These are phyloP conservation scores for Babesia caballi DNA, from an alignment of 169 alveolate species.

Conservation along the genomic window DNA sequence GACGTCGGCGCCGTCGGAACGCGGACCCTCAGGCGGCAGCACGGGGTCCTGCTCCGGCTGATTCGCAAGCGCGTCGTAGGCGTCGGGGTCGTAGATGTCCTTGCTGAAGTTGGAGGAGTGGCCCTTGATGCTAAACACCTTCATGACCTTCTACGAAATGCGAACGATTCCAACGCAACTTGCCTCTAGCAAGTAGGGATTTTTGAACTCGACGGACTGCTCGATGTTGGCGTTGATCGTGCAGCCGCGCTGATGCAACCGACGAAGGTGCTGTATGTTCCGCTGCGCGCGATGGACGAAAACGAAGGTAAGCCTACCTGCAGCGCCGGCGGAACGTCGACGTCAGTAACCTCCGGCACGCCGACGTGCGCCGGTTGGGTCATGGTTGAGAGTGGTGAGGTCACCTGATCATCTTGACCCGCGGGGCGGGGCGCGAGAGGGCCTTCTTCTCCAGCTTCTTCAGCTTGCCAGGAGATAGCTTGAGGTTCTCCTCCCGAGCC, in stretches of 20 bases:
- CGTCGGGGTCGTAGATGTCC: constrained; percentile 57
- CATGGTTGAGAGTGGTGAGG: not conserved
- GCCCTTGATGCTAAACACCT: constrained; percentile 55
- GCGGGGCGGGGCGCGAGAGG: constrained; percentile 1
- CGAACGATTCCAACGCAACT: not conserved
- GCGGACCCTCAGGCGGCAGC: not conserved
- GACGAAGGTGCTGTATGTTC: constrained; percentile 36
- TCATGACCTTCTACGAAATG: constrained; percentile 57
- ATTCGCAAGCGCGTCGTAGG: constrained; percentile 46
- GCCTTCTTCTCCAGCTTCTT: constrained; percentile 46
- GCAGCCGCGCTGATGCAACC: constrained; percentile 44
- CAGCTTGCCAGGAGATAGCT: constrained; percentile 12
- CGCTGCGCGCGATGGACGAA: constrained; percentile 5
- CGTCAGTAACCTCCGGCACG: constrained; percentile 44
- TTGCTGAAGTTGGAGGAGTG: constrained; percentile 50
- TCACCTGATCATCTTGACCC: constrained; percentile 21
- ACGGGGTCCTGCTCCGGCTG: constrained; percentile 4
- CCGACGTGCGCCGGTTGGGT: not conserved
- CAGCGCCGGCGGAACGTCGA: constrained; percentile 46
- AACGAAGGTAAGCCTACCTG: constrained; percentile 11
- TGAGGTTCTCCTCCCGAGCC: constrained; percentile 11
- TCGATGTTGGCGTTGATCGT: constrained; percentile 45
- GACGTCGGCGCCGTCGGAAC: too few species aligned
- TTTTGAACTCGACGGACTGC: constrained; percentile 61
- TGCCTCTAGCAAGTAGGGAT: constrained; percentile 67